Evolutionary conservation across 2,329 filamentous ascomycete genomes (phyloP), one percentile per base, ranked within the genome.

Genomic region (Fonsecaea pugnacius): DNA sequence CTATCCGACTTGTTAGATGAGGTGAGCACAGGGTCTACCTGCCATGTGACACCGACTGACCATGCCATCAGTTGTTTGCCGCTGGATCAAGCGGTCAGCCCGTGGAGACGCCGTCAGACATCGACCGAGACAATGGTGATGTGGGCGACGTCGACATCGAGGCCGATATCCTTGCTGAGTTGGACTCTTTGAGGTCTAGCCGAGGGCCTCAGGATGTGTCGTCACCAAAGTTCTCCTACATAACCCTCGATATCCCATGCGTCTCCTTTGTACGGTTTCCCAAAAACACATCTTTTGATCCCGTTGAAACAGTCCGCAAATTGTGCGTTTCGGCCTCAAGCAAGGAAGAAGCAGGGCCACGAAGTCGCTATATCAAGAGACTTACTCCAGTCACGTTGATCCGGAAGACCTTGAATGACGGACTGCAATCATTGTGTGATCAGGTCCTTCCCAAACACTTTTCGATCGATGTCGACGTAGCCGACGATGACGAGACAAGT

Each of bases 361-460:
- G 81, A 65, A 83, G 84, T 67, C 81, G 86, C 63, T 87, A 80
- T 72, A 80, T 87, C 54, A 85, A 86, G 73, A 80, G 87, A 67
- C 77, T 89, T 63, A 87, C 84, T 24, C 87, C 87, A 18, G 82
- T 88, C 67, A 83, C 79, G 27, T 76, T 82, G 30, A 82, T 86
- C 62, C 83, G 82, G 32, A 87, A 86, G 73, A 84, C 85, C 36
- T 80, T 84, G 33, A 79, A 80, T 63, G 83, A 83, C 62, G 85
- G 85, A 24, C 75, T 89, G 33, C 83, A 84, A 63, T 80, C 80
- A 58, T 80, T 88, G 59, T 84, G 85, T 40, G 77, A 78, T 61
- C 76, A 84, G 66, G 84, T 89, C 36, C 79, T 89, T 48, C 80
- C 80, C 63, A 83, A 85, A 56, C 80, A 87, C 69, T 89, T 89